A percentile compares a stretch with the other conserved stretches of the same genome.
phyloP scores from a whole-genome alignment of 345 rosid genomes.

The Eucalyptus regnans region DNA sequence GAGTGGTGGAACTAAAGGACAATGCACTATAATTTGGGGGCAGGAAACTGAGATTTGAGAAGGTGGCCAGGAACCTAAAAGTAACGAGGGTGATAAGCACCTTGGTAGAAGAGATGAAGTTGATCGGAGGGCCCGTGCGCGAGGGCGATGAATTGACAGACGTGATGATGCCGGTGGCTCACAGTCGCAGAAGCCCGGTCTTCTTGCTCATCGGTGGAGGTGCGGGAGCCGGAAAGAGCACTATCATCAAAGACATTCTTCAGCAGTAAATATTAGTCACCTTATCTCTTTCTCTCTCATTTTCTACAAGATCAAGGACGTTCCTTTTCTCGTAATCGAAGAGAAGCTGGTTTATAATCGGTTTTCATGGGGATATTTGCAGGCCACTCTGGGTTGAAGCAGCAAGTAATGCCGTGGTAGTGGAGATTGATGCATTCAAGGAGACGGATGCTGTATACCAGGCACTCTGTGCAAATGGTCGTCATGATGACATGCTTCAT shows the following conservation, averaged over 20 bases:
- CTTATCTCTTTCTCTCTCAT: background rate
- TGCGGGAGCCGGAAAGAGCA: constrained; percentile 94
- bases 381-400: constrained; percentile 91
- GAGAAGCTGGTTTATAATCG: background rate
- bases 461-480: constrained; percentile 66
- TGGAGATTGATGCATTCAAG: constrained; percentile 95
- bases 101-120: constrained; percentile 79
- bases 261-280: constrained; percentile 31
- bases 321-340: background rate
- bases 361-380: background rate
- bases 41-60: constrained; percentile 77
- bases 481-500: constrained; percentile 70
- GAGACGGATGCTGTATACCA: constrained; percentile 80
- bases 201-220: constrained; percentile 96
- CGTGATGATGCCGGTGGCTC: constrained; percentile 80
- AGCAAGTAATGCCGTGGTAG: constrained; percentile 59
- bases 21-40: background rate
- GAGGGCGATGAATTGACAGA: constrained; percentile 38
- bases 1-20: background rate
- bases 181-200: constrained; percentile 65
- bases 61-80: constrained; percentile 53
- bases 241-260: constrained; percentile 72
- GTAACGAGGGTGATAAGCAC: constrained; percentile 63
- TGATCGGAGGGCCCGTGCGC: constrained; percentile 11
- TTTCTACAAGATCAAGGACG: background rate